Evolutionary conservation across 1,284 basidiomycete species (phyloP).

Genomic region (Vanrija sp.): DNA sequence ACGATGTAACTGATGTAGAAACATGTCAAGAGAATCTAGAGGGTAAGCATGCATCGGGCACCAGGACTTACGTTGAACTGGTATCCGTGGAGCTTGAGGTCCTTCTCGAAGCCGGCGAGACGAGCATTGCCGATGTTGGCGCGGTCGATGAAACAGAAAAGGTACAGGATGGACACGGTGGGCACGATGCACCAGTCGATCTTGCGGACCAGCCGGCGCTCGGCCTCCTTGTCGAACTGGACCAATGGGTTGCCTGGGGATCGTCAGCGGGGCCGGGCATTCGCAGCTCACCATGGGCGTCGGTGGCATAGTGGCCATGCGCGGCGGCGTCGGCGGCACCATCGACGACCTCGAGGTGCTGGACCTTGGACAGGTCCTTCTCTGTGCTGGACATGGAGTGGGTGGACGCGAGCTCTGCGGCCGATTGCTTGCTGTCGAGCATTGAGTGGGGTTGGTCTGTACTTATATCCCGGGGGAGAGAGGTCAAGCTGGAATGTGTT

Average conservation of each 20-base stretch:
- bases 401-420: too few species aligned
- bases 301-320: constrained; percentile 3
- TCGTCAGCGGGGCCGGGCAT: not conserved
- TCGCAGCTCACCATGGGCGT: constrained; percentile 3
- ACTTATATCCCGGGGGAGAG: too few species aligned
- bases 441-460: too few species aligned
- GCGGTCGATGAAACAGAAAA: constrained; percentile 19
- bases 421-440: too few species aligned
- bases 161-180: constrained; percentile 14
- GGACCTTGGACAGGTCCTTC: too few species aligned
- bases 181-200: constrained; percentile 24
- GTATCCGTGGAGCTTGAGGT: not conserved
- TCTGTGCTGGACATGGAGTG: too few species aligned
- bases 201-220: constrained; percentile 20
- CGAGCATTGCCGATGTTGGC: constrained; percentile 20
- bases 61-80: not conserved
- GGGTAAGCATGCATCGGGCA: too few species aligned
- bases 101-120: constrained; percentile 2
- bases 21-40: not conserved
- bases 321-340: not conserved
- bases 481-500: too few species aligned
- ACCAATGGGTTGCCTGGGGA: constrained; percentile 5
- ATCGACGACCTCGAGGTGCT: not conserved
- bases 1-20: constrained; percentile 42
- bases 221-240: constrained; percentile 15